phyloP scores from a whole-genome alignment of 768 basidiomycete genomes.

The Strobilomyces dryophilus region DNA sequence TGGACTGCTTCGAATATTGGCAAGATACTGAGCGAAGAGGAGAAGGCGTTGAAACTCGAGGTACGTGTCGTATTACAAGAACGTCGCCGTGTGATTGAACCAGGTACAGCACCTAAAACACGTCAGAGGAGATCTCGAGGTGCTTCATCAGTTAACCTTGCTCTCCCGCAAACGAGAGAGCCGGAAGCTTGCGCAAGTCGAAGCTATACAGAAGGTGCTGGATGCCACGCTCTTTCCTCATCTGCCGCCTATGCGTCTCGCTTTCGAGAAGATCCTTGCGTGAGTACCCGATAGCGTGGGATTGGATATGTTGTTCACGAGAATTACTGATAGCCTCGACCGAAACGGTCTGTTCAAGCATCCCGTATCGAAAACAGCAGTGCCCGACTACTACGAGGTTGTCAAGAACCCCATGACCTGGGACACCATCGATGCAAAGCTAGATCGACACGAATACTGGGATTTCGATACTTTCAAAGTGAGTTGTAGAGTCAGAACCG shows the following conservation, averaged over 20 bases:
- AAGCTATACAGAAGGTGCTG: constrained; percentile 64
- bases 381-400: constrained; percentile 89
- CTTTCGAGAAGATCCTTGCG: constrained; percentile 70
- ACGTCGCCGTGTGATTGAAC: neutral
- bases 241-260: constrained; percentile 52
- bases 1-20: constrained; percentile 81
- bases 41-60: constrained; percentile 77
- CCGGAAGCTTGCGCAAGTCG: constrained; percentile 67
- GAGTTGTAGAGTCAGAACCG: constrained; percentile 3
- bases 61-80: constrained; percentile 39
- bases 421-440: constrained; percentile 72
- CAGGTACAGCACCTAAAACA: constrained; percentile 47
- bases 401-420: constrained; percentile 89
- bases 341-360: constrained; percentile 71
- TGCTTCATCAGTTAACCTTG: constrained; percentile 61
- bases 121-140: constrained; percentile 73
- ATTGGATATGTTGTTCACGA: constrained; percentile 5
- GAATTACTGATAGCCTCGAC: constrained; percentile 53
- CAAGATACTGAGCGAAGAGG: constrained; percentile 71
- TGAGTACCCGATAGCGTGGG: constrained; percentile 33
- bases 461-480: constrained; percentile 73
- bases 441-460: constrained; percentile 82
- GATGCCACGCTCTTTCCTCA: constrained; percentile 63
- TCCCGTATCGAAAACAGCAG: constrained; percentile 73
- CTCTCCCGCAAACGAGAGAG: constrained; percentile 74